Percentiles rank a stretch among this genome's conserved stretches.
Conservation (phyloP, 345 rosid species). For the Citropsis articulata region DNA sequence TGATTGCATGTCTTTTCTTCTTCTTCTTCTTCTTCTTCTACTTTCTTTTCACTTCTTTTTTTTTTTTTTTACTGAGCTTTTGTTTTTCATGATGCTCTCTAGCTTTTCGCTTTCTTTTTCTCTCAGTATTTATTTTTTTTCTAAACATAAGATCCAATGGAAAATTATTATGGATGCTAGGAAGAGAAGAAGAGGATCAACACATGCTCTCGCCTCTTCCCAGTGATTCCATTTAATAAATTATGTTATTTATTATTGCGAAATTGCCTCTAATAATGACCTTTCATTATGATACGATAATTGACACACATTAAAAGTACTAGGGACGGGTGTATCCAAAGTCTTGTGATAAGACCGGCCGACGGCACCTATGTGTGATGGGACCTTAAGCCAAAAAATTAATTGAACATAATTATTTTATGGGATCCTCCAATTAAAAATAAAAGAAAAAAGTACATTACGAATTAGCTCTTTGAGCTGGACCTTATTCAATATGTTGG, state of each 20-base stretch:
- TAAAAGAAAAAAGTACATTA: neutral
- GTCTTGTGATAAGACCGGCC: neutral
- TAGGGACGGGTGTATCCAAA: neutral
- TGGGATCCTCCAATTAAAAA: neutral
- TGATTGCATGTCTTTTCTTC: conserved; percentile 26
- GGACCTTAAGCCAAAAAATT: neutral
- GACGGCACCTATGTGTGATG: neutral
- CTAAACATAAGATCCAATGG: neutral
- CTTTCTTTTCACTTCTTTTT: neutral
- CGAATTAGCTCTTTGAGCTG: neutral
- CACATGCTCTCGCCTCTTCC: neutral
- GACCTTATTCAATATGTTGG: neutral
- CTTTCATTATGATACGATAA: neutral
- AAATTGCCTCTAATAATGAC: neutral
- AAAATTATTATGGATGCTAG: neutral
- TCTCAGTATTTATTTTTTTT: neutral
- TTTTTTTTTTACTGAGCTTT: neutral
- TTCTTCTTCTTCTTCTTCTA: no score
- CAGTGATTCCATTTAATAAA: neutral
- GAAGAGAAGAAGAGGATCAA: neutral
- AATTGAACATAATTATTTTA: neutral
- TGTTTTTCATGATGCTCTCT: neutral
- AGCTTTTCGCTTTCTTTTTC: no score
- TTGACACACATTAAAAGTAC: neutral
- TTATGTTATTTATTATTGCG: neutral